Evolutionary conservation across 2,329 filamentous ascomycete species (phyloP).

Genomic region (Rutstroemia sp.): DNA sequence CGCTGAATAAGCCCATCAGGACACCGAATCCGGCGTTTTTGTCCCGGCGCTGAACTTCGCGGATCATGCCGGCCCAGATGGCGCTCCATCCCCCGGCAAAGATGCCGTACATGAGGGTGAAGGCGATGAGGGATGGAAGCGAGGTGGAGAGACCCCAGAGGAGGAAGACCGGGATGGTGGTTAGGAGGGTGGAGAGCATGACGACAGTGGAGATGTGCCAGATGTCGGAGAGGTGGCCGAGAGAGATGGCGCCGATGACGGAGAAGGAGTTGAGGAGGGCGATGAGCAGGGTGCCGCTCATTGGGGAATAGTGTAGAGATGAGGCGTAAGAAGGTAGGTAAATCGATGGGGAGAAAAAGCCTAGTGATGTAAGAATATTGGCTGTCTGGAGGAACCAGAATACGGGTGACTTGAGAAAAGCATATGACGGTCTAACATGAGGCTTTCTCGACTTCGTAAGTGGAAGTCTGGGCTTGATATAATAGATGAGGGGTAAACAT

Average conservation of each 20-base stretch:
- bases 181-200: conserved; percentile 41
- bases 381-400: conserved; percentile 43
- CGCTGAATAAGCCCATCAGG: conserved; percentile 41
- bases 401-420: conserved; percentile 37
- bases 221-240: conserved; percentile 36
- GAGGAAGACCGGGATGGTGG: conserved; percentile 41
- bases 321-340: conserved; percentile 44
- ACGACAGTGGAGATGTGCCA: conserved; percentile 38
- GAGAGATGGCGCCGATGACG: conserved; percentile 36
- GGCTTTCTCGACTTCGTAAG: conserved; percentile 5
- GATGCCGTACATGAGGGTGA: conserved; percentile 47
- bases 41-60: conserved; percentile 13
- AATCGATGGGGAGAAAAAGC: conserved; percentile 47
- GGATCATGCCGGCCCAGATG: conserved; percentile 36
- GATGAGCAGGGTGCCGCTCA: conserved; percentile 39
- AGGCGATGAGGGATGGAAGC: conserved; percentile 38
- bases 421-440: conserved; percentile 7
- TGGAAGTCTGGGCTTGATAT: conserved; percentile 49
- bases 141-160: conserved; percentile 47
- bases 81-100: conserved; percentile 49
- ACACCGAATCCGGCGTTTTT: conserved; percentile 22
- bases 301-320: conserved; percentile 33
- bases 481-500: conserved; percentile 42
- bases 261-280: conserved; percentile 41
- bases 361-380: conserved; percentile 45